Evolutionary conservation across 2,329 filamentous ascomycete genomes (phyloP).

Genomic region (Aureobasidium namibiae): DNA sequence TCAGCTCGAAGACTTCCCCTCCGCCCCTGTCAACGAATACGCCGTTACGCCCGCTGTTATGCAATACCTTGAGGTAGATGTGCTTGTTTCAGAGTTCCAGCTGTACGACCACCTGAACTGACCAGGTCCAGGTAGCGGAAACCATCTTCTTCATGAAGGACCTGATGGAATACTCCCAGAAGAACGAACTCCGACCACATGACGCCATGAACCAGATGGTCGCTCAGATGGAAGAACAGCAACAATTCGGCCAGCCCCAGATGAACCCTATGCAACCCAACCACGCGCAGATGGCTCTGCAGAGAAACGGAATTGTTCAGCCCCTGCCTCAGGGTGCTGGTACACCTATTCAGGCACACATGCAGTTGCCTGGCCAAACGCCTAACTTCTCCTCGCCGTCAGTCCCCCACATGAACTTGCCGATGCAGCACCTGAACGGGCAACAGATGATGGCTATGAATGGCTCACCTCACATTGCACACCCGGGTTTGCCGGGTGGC

Average conservation of each 20-base stretch:
- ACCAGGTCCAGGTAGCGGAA: constrained; percentile 47
- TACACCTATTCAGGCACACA: constrained; percentile 27
- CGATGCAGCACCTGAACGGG: constrained; percentile 18
- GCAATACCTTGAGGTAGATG: constrained; percentile 53
- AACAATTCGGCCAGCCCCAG: constrained; percentile 22
- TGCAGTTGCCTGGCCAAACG: constrained; percentile 23
- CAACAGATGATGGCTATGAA: constrained; percentile 37
- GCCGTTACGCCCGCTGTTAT: constrained; percentile 51
- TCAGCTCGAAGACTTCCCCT: constrained; percentile 37
- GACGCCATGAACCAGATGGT: constrained; percentile 49
- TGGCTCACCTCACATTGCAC: constrained; percentile 40
- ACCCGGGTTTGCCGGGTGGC: constrained; percentile 25
- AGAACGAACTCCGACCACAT: constrained; percentile 44
- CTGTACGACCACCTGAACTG: constrained; percentile 13
- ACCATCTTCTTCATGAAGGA: constrained; percentile 57
- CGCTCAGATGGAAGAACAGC: constrained; percentile 25
- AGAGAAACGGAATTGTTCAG: constrained; percentile 26
- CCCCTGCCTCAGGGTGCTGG: constrained; percentile 14
- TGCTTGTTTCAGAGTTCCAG: constrained; percentile 6
- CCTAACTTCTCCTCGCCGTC: constrained; percentile 49
- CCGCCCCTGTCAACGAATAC: constrained; percentile 39
- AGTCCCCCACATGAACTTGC: constrained; percentile 46
- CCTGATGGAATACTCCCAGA: constrained; percentile 49
- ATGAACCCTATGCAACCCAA: constrained; percentile 22
- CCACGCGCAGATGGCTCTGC: constrained; percentile 27